Base-by-base conservation (phyloP, 108 stramenopile species). In the Schizochytrium sp. region DNA sequence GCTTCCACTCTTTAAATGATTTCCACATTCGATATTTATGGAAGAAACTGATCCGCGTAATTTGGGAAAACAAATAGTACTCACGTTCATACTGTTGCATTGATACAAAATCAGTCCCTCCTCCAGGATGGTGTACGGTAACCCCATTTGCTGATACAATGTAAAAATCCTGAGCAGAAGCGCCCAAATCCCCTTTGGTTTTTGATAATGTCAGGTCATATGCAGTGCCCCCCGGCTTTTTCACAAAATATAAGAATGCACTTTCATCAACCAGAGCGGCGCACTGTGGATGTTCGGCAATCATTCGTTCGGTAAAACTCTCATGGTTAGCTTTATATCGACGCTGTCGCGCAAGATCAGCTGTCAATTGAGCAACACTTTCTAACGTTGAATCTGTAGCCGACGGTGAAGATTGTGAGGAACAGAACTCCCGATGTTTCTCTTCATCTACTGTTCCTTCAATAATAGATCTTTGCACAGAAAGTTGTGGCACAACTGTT, bases 11-110 rank as follows among this genome's bases (percentile, higher is more conserved):
- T 7, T 89, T 56, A 89, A 94, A 94, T 72, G 89, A 87, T 57
- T 93, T 93, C 94, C 93, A 94, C 28, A 41, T 61, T 4, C 92
- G 88, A 58, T 94, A 94, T 40, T 92, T 76, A 41, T 40, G 42
- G 61, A 94, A 93, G 92, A 94, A 94, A 3, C 91, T 56, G 38
- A 93, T 92, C 47, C 89, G 72, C 41, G 76, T 89, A 76, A 94
- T 94, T 38, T 83, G 69, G 49, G 92, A 89, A 61, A 91, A 94
- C 38, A 94, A 53, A 4, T 44, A 61, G 72, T 69, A 93, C 89
- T 94, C 94, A 58, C 93, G 72, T 59, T 94, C 94, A 89, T 92
- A 94, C 56, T 92, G 92, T 10, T 88, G 88, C 89, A 94, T 73
- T 12, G 93, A 44, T 7, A 94, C 93, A 59, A 94, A 94, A 7